A percentile compares a stretch with the other conserved stretches of the same genome.
These are phyloP conservation scores for Aspergillus felis DNA, from an alignment of 2,329 filamentous ascomycete species.

Conservation along the genomic window DNA sequence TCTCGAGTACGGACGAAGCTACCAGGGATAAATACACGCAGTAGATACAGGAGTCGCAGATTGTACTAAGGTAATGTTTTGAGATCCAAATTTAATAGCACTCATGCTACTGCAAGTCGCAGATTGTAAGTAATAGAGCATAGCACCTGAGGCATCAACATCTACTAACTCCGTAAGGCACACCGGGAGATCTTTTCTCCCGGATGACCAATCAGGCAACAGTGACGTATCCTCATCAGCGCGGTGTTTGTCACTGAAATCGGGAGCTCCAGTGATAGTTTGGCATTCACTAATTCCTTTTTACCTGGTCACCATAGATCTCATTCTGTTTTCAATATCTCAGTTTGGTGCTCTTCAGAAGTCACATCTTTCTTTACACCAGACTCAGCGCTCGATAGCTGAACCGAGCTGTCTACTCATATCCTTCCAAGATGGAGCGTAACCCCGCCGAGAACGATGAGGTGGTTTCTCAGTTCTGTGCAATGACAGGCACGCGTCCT, in stretches of 20 bases:
- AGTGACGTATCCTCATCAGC: constrained; percentile 31
- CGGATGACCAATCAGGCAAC: constrained; percentile 36
- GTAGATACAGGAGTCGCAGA: background rate
- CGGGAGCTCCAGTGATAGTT: constrained; percentile 2
- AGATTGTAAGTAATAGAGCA: background rate
- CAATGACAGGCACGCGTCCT: constrained; percentile 51
- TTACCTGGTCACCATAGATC: background rate
- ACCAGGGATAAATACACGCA: background rate
- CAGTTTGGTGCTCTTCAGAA: background rate
- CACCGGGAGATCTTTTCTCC: constrained; percentile 22
- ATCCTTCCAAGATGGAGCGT: constrained; percentile 29
- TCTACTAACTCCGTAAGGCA: background rate
- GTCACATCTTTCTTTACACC: background rate
- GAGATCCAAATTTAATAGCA: background rate
- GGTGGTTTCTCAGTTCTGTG: constrained; percentile 51
- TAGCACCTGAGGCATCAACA: constrained; percentile 12
- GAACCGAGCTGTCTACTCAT: background rate
- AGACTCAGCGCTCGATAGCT: background rate
- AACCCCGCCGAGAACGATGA: constrained; percentile 38
- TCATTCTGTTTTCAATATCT: background rate
- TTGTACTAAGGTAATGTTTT: background rate
- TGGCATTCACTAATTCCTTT: background rate
- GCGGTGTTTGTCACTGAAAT: background rate
- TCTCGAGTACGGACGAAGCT: no score
- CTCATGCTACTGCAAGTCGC: background rate